Evolutionary conservation across 1,284 basidiomycete genomes (phyloP).

Genomic region (Sporisorium sorghi): DNA sequence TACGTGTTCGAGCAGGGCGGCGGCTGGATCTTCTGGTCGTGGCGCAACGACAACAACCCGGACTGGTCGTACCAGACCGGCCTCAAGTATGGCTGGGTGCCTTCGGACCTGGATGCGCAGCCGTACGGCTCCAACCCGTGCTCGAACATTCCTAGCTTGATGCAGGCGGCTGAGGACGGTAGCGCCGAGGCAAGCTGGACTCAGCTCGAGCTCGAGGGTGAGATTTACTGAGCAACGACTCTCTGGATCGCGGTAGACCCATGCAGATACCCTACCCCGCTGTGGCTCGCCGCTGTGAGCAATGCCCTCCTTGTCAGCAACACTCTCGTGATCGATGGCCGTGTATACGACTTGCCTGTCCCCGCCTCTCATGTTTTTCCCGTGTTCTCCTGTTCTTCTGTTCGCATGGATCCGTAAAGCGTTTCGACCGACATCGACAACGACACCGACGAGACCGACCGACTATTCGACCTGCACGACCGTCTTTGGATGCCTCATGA

Average conservation of each 20-base stretch:
- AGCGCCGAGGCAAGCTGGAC: conserved; percentile 16
- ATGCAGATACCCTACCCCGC: neutral
- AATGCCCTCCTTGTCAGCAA: neutral
- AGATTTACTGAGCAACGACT: conserved; percentile 9
- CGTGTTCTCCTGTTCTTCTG: neutral
- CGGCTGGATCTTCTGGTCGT: conserved; percentile 84
- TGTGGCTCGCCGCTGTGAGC: conserved; percentile 7
- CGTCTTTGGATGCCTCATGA: neutral
- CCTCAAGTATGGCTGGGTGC: conserved; percentile 65
- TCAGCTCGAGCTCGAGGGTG: conserved; percentile 12
- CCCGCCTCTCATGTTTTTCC: conserved; percentile 38
- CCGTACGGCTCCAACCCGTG: conserved; percentile 47
- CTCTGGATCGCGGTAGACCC: neutral
- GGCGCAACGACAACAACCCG: conserved; percentile 73
- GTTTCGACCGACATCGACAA: neutral
- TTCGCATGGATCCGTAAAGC: conserved; percentile 1
- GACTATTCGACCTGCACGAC: no score
- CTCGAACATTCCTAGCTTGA: conserved; percentile 27
- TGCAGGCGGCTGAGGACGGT: conserved; percentile 15
- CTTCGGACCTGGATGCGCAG: conserved; percentile 42
- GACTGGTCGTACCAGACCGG: conserved; percentile 69
- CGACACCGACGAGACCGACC: no score
- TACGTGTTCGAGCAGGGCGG: conserved; percentile 70
- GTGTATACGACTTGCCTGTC: conserved; percentile 1
- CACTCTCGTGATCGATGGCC: conserved; percentile 33